Percentiles rank a stretch among this genome's conserved stretches.
phyloP scores from a whole-genome alignment of 441 rosid genomes.

The Bocquillonia castaneifolia region DNA sequence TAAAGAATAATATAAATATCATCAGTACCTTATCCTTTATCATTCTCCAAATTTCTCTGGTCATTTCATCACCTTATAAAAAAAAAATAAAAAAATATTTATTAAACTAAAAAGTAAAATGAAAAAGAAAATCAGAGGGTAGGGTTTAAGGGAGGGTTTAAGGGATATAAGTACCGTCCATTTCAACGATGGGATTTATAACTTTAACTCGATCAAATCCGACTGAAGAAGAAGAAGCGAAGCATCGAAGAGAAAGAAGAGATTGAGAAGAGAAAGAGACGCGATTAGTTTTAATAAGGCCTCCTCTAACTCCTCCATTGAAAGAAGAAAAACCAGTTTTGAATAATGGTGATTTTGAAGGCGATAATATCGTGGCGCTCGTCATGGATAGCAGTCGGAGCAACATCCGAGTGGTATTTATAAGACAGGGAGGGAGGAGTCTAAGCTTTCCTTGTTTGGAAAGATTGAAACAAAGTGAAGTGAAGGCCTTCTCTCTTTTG shows the following conservation, averaged over 20 bases:
- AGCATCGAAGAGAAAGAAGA: constrained; percentile 55
- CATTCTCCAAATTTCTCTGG: constrained; percentile 69
- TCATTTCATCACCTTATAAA: constrained; percentile 78
- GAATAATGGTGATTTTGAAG: constrained; percentile 22
- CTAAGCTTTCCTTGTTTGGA: too few species aligned
- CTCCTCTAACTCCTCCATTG: not conserved
- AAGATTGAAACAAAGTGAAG: too few species aligned
- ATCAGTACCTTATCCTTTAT: constrained; percentile 82
- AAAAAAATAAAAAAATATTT: not conserved
- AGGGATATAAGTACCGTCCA: constrained; percentile 40
- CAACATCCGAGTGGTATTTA: too few species aligned
- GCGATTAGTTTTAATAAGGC: constrained; percentile 23
- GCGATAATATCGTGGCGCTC: constrained; percentile 34
- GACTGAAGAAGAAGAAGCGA: constrained; percentile 70
- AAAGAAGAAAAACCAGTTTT: too few species aligned
- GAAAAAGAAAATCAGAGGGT: not conserved
- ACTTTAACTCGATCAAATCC: constrained; percentile 63
- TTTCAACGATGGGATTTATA: constrained; percentile 67
- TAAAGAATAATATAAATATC: too few species aligned
- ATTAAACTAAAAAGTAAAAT: not conserved
- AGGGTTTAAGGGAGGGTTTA: not conserved
- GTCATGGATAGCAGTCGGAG: constrained; percentile 41
- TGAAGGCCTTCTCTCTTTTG: too few species aligned
- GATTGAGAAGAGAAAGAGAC: constrained; percentile 36
- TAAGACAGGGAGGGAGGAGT: too few species aligned